Conservation (phyloP, 441 rosid genomes). For the Monsonia emarginata region DNA sequence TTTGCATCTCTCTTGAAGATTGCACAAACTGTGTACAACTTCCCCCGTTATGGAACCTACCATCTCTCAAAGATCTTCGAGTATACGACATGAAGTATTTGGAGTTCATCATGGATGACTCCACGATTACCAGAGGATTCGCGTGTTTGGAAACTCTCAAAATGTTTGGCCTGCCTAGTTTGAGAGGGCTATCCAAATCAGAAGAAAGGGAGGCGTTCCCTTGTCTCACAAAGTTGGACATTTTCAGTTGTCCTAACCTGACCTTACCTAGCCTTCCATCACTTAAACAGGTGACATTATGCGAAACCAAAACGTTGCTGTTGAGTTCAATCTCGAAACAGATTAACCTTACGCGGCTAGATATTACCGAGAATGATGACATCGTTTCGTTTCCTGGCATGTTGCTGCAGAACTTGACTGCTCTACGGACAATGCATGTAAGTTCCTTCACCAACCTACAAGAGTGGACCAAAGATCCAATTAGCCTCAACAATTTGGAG, state of each 20-base stretch:
- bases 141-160: background rate
- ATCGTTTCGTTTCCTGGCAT: background rate
- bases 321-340: background rate
- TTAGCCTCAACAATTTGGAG: background rate
- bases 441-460: background rate
- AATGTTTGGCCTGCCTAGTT: background rate
- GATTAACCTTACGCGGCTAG: background rate
- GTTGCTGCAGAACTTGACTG: background rate
- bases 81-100: background rate
- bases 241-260: background rate
- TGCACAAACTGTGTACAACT: background rate
- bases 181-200: background rate
- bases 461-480: background rate
- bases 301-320: background rate
- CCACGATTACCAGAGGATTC: background rate
- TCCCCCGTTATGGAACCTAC: background rate
- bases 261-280: background rate
- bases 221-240: background rate
- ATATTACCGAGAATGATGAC: background rate
- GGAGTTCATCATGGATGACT: background rate
- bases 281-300: background rate
- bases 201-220: background rate
- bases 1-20: background rate
- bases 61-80: background rate
- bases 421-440: background rate